phyloP scores from a whole-genome alignment of 352 stramenopile species.

The Globisporangium mamillatum region DNA sequence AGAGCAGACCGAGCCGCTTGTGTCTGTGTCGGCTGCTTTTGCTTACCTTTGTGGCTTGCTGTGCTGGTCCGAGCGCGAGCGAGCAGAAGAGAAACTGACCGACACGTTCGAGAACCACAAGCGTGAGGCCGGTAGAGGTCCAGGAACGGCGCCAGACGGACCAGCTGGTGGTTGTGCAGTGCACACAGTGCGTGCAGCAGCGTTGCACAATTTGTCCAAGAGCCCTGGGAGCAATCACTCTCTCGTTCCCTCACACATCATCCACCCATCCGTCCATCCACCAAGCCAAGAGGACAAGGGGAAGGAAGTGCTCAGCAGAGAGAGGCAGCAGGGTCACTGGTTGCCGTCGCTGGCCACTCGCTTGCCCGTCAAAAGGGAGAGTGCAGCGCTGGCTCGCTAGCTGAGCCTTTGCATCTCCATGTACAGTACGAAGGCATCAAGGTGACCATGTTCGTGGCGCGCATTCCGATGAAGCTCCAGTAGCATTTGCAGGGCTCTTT shows the following conservation, averaged over 20 bases:
- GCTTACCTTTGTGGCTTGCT: neutral
- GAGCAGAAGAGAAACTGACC: slow-evolving; percentile 12
- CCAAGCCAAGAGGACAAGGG: slow-evolving; percentile 2
- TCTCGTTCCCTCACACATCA: slow-evolving; percentile 5
- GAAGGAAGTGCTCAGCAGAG: slow-evolving; percentile 7
- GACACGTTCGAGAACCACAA: slow-evolving; percentile 14
- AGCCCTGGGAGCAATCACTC: slow-evolving; percentile 11
- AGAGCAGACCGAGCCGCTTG: neutral
- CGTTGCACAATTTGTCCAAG: neutral
- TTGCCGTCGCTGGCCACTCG: neutral
- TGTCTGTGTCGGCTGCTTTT: slow-evolving; percentile 3
- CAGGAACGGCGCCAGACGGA: slow-evolving; percentile 8
- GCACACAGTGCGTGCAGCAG: neutral
- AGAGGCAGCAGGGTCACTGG: neutral
- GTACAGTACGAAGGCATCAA: neutral
- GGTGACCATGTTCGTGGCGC: neutral
- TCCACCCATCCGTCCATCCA: slow-evolving; percentile 7
- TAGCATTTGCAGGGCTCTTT: neutral
- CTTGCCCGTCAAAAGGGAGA: neutral
- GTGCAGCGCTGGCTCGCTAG: slow-evolving; percentile 2
- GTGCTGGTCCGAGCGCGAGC: neutral
- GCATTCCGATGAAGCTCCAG: neutral
- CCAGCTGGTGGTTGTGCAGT: slow-evolving; percentile 14
- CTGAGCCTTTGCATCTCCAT: neutral
- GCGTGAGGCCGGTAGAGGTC: slow-evolving; percentile 11